Evolutionary conservation across 345 rosid species (phyloP), one percentile per base, ranked within the genome.

Genomic region (Dovyalis caffra): DNA sequence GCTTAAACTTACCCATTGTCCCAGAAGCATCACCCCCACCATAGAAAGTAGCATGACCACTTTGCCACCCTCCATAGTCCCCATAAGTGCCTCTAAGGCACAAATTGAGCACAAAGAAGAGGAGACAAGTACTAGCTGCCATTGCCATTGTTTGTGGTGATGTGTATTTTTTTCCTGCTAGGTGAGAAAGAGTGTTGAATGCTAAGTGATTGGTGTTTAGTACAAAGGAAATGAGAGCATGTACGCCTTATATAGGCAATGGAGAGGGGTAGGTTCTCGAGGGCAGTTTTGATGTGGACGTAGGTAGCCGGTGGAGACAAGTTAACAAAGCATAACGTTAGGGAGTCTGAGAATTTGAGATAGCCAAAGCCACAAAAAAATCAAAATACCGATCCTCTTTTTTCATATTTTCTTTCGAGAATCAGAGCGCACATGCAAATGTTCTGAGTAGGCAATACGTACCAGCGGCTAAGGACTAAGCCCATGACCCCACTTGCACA

Each of bases 21-120:
- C 79, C 79, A 7, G 79, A 64, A 65, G 79, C 79, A 71, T 77
- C 79, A 65, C 79, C 79, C 21, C 79, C 79, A 31, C 79, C 79
- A 53, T 77, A 77, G 58, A 77, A 77, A 25, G 79, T 77, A 31
- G 79, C 79, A 72, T 72, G 77, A 16, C 67, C 78, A 63, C 67
- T 8, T n/a, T 61, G 58, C 97, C 98, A 92, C 4, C 92, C 95
- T 3, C 92, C 94, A 58, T 73, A 45, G 81, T 90, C 91, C 8
- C 82, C 95, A 60, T 23, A 80, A 77, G 82, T 45, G n/a, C 68
- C 83, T 16, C 40, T 75, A 37, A 90, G 57, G 80, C 81, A 82
- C 3, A 83, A 47, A 29, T 58, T 11, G 75, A 90, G 73, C 67
- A 29, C 68, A 21, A 76, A 82, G 14, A 77, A 51, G 2, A 86